These are phyloP conservation scores for Earliella scabrosa DNA, from an alignment of 1,284 basidiomycete species.

Conservation along the genomic window DNA sequence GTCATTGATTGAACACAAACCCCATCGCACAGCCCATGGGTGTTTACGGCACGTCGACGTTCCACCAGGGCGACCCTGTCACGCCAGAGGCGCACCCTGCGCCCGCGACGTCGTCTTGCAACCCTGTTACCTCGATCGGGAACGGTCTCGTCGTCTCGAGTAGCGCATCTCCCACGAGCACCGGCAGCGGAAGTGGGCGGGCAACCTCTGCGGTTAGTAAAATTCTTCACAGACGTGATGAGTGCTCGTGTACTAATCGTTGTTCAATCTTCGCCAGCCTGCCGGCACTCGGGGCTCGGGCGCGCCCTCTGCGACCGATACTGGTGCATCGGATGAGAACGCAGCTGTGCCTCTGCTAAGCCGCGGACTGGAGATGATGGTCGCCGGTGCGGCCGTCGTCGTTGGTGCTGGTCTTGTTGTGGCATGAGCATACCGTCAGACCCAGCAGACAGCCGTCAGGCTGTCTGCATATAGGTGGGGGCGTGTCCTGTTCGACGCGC, in stretches of 20 bases:
- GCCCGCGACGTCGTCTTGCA: slow-evolving; percentile 60
- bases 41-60: slow-evolving; percentile 69
- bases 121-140: slow-evolving; percentile 43
- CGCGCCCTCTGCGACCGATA: slow-evolving; percentile 14
- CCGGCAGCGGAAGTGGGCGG: neutral
- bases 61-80: slow-evolving; percentile 61
- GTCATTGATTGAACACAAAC: slow-evolving; percentile 3
- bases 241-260: neutral
- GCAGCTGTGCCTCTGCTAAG: slow-evolving; percentile 11
- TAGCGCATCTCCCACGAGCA: slow-evolving; percentile 12
- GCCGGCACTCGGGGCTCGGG: neutral
- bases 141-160: slow-evolving; percentile 38
- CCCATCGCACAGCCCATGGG: slow-evolving; percentile 59
- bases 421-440: neutral
- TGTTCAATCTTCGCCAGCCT: too few relatives aligned
- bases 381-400: slow-evolving; percentile 16
- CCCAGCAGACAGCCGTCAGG: too few relatives aligned
- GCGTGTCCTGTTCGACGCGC: too few relatives aligned
- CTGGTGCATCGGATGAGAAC: slow-evolving; percentile 17
- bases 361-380: slow-evolving; percentile 9
- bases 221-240: neutral
- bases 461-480: neutral
- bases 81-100: slow-evolving; percentile 66
- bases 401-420: slow-evolving; percentile 16
- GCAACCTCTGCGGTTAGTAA: neutral